These are phyloP conservation scores for Globisporangium spinosum DNA, from an alignment of 352 stramenopile genomes.

Conservation along the genomic window DNA sequence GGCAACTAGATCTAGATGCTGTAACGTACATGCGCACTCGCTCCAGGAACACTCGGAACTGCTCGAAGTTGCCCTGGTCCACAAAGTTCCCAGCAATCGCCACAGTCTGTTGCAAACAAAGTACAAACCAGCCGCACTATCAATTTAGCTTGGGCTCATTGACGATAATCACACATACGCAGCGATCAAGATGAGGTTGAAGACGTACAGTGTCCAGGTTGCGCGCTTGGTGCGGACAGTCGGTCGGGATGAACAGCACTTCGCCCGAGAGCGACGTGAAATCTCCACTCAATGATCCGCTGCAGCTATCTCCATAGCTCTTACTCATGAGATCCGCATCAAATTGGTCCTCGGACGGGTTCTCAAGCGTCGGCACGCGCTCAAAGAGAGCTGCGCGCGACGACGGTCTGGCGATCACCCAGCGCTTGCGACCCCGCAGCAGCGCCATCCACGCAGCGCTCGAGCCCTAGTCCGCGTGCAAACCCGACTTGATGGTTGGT, in stretches of 20 bases:
- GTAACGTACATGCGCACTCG: background rate
- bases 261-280: background rate
- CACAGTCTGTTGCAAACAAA: background rate
- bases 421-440: background rate
- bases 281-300: background rate
- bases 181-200: background rate
- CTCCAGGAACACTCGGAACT: background rate
- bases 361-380: conserved; percentile 14
- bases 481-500: conserved; percentile 22
- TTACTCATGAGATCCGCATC: background rate
- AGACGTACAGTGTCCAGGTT: conserved; percentile 1
- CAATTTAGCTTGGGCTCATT: background rate
- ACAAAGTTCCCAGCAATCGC: conserved; percentile 2
- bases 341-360: background rate
- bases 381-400: conserved; percentile 24
- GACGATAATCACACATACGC: background rate
- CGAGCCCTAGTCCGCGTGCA: conserved; percentile 30
- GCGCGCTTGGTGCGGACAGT: background rate
- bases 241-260: background rate
- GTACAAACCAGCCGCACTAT: too few relatives aligned
- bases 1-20: too few relatives aligned
- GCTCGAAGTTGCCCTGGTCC: background rate
- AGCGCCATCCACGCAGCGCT: background rate
- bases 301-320: background rate
- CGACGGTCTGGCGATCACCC: conserved; percentile 30